Percentiles rank a stretch among this genome's conserved stretches.
Evolutionary conservation across 2,329 filamentous ascomycete species (phyloP).

Genomic region (Lecanoromycetidae sp.): DNA sequence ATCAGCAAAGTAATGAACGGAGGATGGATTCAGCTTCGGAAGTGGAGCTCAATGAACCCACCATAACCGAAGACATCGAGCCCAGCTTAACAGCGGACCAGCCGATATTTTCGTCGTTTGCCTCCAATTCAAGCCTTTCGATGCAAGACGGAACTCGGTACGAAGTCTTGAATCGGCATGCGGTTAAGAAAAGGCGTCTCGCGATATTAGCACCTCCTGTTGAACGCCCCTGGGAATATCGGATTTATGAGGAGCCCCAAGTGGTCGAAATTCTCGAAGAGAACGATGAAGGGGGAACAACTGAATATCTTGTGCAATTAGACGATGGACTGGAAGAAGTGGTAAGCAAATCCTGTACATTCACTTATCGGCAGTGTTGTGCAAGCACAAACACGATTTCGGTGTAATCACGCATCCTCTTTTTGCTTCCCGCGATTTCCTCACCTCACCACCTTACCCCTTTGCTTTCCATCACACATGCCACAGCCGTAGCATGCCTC

Average conservation of each 20-base stretch:
- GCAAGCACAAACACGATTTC: no score
- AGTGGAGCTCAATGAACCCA: not conserved
- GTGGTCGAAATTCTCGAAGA: constrained; percentile 33
- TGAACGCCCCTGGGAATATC: constrained; percentile 25
- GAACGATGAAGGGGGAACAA: constrained; percentile 22
- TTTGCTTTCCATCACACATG: not conserved
- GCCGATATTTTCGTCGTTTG: no score
- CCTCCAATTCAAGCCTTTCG: no score
- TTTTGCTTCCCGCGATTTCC: no score
- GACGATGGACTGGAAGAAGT: constrained; percentile 28
- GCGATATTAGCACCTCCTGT: constrained; percentile 22
- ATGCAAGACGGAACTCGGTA: not conserved
- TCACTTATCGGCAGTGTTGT: no score
- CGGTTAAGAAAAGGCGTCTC: constrained; percentile 7
- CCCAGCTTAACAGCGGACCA: no score
- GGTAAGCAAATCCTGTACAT: no score
- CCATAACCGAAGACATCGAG: not conserved
- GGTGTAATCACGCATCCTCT: no score
- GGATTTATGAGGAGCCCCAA: constrained; percentile 22
- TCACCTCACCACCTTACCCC: not conserved
- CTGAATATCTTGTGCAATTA: constrained; percentile 33
- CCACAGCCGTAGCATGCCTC: no score
- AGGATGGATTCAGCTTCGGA: not conserved
- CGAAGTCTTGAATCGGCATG: not conserved
- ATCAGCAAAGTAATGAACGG: not conserved